A percentile compares a stretch with the other conserved stretches of the same genome.
These are phyloP conservation scores for Micractinium conductrix DNA, from an alignment of 139 green algal genomes.

Conservation along the genomic window DNA sequence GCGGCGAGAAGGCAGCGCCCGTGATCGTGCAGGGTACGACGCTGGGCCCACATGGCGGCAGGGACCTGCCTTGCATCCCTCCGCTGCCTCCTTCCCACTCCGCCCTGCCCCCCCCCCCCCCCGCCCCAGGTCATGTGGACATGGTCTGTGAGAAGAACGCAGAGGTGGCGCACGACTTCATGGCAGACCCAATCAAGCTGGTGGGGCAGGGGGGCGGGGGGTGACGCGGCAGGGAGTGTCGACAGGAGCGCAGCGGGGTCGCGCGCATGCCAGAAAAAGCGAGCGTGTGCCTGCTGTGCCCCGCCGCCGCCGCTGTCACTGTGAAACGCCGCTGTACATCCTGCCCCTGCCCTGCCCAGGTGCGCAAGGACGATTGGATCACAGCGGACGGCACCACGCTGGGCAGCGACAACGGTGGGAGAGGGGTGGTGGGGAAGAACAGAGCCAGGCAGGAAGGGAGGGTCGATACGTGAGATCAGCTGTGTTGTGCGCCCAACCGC, in stretches of 20 bases:
- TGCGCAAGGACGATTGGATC: slow-evolving; percentile 69
- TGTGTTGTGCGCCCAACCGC: too few relatives aligned
- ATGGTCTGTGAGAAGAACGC: slow-evolving; percentile 80
- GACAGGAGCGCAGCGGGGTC: not conserved
- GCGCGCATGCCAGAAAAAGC: not conserved
- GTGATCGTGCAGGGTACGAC: slow-evolving; percentile 81
- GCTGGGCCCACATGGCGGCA: too few relatives aligned
- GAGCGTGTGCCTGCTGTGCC: not conserved
- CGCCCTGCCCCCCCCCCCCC: not conserved
- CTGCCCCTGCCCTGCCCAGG: not conserved
- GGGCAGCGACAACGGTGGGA: slow-evolving; percentile 72
- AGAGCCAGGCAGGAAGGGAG: too few relatives aligned
- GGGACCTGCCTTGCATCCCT: too few relatives aligned
- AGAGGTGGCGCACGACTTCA: slow-evolving; percentile 69
- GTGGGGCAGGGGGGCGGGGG: not conserved
- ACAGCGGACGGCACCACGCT: slow-evolving; percentile 76
- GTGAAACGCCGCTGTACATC: not conserved
- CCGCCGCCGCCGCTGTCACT: not conserved
- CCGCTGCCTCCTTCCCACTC: not conserved
- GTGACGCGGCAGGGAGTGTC: too few relatives aligned
- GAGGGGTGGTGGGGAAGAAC: not conserved
- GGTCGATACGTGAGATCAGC: too few relatives aligned
- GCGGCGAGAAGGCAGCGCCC: slow-evolving; percentile 63
- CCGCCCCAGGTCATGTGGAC: slow-evolving; percentile 67
- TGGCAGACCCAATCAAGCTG: slow-evolving; percentile 60